Conservation (phyloP, 2,329 filamentous ascomycete genomes). For the Aspergillus latus region DNA sequence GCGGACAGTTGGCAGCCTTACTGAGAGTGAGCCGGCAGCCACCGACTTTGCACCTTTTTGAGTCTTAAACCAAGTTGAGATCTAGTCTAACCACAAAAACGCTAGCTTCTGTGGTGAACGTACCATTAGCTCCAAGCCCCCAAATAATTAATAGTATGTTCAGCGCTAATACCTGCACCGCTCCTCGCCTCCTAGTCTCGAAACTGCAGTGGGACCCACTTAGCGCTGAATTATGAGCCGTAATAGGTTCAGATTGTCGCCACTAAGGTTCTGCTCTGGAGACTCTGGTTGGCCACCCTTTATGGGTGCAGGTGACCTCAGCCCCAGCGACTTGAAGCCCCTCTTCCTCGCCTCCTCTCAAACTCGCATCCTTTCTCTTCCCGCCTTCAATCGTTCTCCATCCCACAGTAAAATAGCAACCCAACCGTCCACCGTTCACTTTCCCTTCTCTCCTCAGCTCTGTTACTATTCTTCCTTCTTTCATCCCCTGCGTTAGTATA, state of each 20-base stretch:
- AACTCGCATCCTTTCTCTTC: constrained; percentile 23
- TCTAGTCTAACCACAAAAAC: too few relatives aligned
- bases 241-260: constrained; percentile 23
- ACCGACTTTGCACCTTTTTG: background rate
- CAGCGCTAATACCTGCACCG: background rate
- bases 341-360: constrained; percentile 15
- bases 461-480: constrained; percentile 15
- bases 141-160: background rate
- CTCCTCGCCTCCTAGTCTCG: background rate
- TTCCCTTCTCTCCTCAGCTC: constrained; percentile 18
- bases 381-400: constrained; percentile 28
- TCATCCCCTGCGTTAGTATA: constrained; percentile 18
- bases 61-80: too few relatives aligned
- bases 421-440: constrained; percentile 18
- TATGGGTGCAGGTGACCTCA: constrained; percentile 21
- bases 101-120: too few relatives aligned
- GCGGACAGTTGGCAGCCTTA: constrained; percentile 11
- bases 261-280: constrained; percentile 21
- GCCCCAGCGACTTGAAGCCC: constrained; percentile 32
- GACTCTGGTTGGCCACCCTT: constrained; percentile 21
- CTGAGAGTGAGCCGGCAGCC: constrained; percentile 1
- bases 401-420: constrained; percentile 25
- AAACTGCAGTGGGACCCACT: constrained; percentile 16
- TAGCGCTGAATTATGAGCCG: background rate
- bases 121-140: background rate